These are phyloP conservation scores for Auriscalpium orientale DNA, from an alignment of 768 basidiomycete species.

Conservation along the genomic window DNA sequence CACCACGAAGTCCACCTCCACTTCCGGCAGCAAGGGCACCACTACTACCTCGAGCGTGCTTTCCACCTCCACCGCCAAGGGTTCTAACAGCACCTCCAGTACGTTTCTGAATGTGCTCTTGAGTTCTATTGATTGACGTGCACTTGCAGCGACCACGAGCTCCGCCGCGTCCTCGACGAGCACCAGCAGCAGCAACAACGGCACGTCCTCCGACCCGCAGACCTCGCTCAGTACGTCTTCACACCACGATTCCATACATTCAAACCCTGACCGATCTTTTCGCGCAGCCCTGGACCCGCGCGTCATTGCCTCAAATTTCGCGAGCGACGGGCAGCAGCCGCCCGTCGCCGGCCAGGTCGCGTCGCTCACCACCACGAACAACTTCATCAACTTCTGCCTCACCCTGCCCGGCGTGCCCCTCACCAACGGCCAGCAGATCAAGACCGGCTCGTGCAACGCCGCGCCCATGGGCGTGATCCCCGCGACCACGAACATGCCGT, in stretches of 20 bases:
- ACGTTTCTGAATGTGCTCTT: too few species aligned
- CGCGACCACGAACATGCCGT: conserved; percentile 41
- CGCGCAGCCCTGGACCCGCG: conserved; percentile 31
- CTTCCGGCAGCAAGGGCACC: not conserved
- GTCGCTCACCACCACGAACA: conserved; percentile 57
- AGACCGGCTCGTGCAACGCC: conserved; percentile 49
- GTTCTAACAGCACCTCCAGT: not conserved
- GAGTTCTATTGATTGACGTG: too few species aligned
- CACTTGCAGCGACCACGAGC: too few species aligned
- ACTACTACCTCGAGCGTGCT: not conserved
- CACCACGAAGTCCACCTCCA: not conserved
- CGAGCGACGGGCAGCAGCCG: conserved; percentile 37
- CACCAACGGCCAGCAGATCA: conserved; percentile 51
- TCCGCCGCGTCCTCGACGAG: not conserved
- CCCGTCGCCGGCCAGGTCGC: conserved; percentile 39
- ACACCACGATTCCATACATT: not conserved
- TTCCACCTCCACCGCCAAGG: not conserved
- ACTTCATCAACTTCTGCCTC: conserved; percentile 66
- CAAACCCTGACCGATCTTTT: not conserved
- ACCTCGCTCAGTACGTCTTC: not conserved
- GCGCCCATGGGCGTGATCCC: conserved; percentile 56
- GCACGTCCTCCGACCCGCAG: not conserved
- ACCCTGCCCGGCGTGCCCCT: conserved; percentile 40
- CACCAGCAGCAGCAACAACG: not conserved
- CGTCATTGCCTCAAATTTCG: conserved; percentile 49